A percentile compares a stretch with the other conserved stretches of the same genome.
These are phyloP conservation scores for Lentinula guzmanii DNA, from an alignment of 768 basidiomycete species.

Conservation along the genomic window DNA sequence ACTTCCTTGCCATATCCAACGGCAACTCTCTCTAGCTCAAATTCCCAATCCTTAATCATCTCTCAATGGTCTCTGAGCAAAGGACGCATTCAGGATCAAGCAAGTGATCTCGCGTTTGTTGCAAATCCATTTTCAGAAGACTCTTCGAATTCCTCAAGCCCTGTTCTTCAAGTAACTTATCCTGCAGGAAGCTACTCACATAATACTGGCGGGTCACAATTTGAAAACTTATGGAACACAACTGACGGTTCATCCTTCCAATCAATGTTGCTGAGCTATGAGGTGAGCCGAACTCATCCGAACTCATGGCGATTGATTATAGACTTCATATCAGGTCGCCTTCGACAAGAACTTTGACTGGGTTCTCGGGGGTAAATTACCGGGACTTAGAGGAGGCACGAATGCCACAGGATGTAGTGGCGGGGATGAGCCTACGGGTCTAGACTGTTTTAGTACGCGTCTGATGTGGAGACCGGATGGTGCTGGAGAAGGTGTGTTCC, in stretches of 20 bases:
- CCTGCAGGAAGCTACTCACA: slow-evolving; percentile 54
- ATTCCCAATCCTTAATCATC: slow-evolving; percentile 45
- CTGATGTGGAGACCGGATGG: slow-evolving; percentile 72
- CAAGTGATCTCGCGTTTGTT: slow-evolving; percentile 54
- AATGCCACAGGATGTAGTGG: slow-evolving; percentile 63
- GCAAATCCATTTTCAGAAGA: slow-evolving; percentile 58
- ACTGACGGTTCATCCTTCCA: slow-evolving; percentile 50
- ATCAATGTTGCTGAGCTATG: slow-evolving; percentile 49
- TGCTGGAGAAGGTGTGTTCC: slow-evolving; percentile 57
- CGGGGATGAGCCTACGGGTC: slow-evolving; percentile 55
- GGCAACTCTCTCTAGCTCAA: slow-evolving; percentile 43
- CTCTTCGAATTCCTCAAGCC: slow-evolving; percentile 16
- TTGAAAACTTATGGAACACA: slow-evolving; percentile 63
- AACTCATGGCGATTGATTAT: background rate
- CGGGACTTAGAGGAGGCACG: slow-evolving; percentile 67
- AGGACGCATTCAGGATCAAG: slow-evolving; percentile 54
- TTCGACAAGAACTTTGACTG: slow-evolving; percentile 63
- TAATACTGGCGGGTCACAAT: slow-evolving; percentile 59
- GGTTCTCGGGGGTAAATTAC: slow-evolving; percentile 74
- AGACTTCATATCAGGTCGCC: slow-evolving; percentile 56
- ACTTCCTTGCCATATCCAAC: slow-evolving; percentile 63
- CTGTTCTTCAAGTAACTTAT: slow-evolving; percentile 59
- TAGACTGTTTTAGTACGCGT: slow-evolving; percentile 66
- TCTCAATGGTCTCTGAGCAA: slow-evolving; percentile 58
- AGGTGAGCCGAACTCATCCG: slow-evolving; percentile 16